Evolutionary conservation across 192 early-diverging fungal species (phyloP), one percentile per base, ranked within the genome.

Genomic region (Backusella parvicylindrica): DNA sequence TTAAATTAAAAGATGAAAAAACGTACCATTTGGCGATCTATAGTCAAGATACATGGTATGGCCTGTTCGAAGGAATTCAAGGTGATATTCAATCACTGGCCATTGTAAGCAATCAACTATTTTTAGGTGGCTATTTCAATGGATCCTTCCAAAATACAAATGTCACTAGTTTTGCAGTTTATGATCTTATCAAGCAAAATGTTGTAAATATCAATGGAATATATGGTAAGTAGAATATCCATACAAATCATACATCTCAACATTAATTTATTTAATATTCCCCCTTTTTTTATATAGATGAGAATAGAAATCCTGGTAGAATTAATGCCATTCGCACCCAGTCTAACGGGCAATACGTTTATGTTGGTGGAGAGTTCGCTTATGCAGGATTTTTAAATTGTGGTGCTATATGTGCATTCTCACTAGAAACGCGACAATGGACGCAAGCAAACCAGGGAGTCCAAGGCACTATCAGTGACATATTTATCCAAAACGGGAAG

Each of bases 341-440:
- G 3, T 7, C 43, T 15, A 72, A 69, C 37, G 76, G 75, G 12
- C 75, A 79, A 40, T 76, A 31, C 2, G 67, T 89, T 7, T 35
- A 84, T 63, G 88, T 88, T 9, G 89, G 80, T 21, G 89, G 88
- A 3, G 81, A 81, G 8, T 90, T 90, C 74, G 76, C 81, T 36
- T 88, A 85, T 64, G 84, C 84, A 53, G 84, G 85, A 1, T 75
- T 50, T 9, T 38, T 81, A n/a, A 43, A 66, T 15, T 80, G 82
- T 33, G 53, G 37, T 26, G 41, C 64, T 2, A 76, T 83, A 23
- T 83, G 81, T 68, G 50, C 49, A 35, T 83, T 74, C 36, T 36
- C 76, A 71, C 37, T 68, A 21, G 50, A 72, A 9, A n/a, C 70
- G 3, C 9, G 12, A 23, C 78, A 83, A 71, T 83, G 78, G 78